These are phyloP conservation scores for Waltergamsia citrina DNA, from an alignment of 2,329 filamentous ascomycete species.

Conservation along the genomic window DNA sequence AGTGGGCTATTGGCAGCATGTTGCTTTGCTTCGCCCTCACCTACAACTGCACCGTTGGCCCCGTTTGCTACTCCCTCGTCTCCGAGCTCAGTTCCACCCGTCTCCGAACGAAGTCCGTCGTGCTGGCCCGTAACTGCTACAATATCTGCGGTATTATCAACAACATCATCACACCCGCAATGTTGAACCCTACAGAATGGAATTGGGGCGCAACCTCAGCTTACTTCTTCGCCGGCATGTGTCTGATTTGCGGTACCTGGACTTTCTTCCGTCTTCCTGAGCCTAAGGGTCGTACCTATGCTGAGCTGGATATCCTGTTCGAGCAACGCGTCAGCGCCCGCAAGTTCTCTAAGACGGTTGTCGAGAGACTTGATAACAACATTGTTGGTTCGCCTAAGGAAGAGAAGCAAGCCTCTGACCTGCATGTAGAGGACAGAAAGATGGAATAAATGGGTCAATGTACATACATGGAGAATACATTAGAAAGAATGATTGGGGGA, in stretches of 20 bases:
- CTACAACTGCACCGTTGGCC: conserved; percentile 36
- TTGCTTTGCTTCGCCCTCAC: conserved; percentile 31
- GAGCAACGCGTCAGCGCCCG: conserved; percentile 30
- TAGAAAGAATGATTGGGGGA: too few species aligned
- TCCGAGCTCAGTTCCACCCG: conserved; percentile 34
- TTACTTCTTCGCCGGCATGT: conserved; percentile 34
- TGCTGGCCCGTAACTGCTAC: conserved; percentile 33
- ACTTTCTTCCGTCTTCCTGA: conserved; percentile 44
- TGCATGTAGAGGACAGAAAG: background rate
- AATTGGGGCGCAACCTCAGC: conserved; percentile 38
- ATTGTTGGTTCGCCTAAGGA: background rate
- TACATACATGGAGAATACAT: too few species aligned
- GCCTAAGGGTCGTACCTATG: conserved; percentile 41
- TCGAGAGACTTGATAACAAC: background rate
- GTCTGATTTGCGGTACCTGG: conserved; percentile 35
- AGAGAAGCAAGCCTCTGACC: background rate
- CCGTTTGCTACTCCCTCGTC: conserved; percentile 31
- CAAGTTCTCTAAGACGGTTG: conserved; percentile 18
- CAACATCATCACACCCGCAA: conserved; percentile 35
- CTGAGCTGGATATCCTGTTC: conserved; percentile 47
- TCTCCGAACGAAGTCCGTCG: conserved; percentile 35
- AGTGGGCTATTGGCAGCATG: conserved; percentile 37
- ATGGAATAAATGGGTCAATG: too few species aligned
- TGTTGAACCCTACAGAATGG: conserved; percentile 35
- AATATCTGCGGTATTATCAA: conserved; percentile 36